Percentiles rank a stretch among this genome's conserved stretches.
Evolutionary conservation across 306 rosid species (phyloP).

Genomic region (Fragaria ananassa): DNA sequence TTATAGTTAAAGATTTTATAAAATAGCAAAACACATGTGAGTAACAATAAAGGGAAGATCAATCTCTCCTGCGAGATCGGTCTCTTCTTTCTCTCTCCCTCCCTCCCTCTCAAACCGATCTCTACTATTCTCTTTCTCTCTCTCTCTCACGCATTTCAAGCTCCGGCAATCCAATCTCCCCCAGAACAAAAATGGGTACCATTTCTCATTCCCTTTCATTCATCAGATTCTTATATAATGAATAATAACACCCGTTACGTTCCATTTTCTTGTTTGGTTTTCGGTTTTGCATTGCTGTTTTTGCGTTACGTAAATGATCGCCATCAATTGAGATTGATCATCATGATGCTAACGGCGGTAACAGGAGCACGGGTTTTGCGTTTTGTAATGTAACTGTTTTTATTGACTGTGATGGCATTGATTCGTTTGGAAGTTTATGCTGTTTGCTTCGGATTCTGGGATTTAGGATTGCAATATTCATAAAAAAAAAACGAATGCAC

Average conservation of each 20-base stretch:
- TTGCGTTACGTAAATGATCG: slow-evolving; percentile 22
- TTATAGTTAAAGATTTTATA: no score
- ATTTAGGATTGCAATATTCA: slow-evolving; percentile 15
- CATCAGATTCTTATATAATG: slow-evolving; percentile 21
- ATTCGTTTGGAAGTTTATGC: slow-evolving; percentile 24
- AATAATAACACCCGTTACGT: background rate
- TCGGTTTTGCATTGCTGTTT: background rate
- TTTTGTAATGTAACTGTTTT: background rate
- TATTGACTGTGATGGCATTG: slow-evolving; percentile 22
- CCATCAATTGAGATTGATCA: slow-evolving; percentile 10
- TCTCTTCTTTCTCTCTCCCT: slow-evolving; percentile 21
- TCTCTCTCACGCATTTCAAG: slow-evolving; percentile 24
- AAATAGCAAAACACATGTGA: no score
- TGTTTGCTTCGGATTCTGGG: slow-evolving; percentile 8
- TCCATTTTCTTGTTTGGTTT: background rate
- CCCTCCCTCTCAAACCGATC: slow-evolving; percentile 21
- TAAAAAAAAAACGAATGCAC: background rate
- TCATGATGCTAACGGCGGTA: background rate
- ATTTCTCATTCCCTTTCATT: slow-evolving; percentile 19
- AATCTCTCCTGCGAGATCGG: slow-evolving; percentile 13
- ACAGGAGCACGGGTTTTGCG: slow-evolving; percentile 29
- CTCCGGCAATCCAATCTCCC: slow-evolving; percentile 30
- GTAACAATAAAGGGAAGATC: slow-evolving; percentile 4
- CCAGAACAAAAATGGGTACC: slow-evolving; percentile 45
- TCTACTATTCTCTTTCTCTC: slow-evolving; percentile 21